Conservation (phyloP, 129 eudicot species). For the Centrapalus pauciflorus region DNA sequence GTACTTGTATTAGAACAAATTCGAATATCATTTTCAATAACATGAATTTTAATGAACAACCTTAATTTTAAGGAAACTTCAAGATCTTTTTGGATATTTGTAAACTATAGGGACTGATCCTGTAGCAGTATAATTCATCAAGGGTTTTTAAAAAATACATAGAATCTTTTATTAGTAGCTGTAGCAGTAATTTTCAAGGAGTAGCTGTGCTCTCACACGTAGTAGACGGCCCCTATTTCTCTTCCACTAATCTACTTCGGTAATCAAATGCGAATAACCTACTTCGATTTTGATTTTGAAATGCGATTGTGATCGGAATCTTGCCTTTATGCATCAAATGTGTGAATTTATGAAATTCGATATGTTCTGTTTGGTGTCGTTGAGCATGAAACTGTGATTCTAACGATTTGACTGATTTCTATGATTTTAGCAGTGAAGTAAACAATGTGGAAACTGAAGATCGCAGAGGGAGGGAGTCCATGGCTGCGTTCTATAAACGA, state of each 20-base stretch:
- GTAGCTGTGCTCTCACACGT: slow-evolving; percentile 13
- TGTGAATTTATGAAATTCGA: slow-evolving; percentile 4
- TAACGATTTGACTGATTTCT: slow-evolving; percentile 3
- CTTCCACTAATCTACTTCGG: slow-evolving; percentile 12
- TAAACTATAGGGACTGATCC: neutral
- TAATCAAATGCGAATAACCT: slow-evolving; percentile 8
- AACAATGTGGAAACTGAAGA: slow-evolving; percentile 78
- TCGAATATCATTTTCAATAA: no score
- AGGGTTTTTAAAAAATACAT: neutral
- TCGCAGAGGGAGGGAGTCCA: slow-evolving; percentile 67
- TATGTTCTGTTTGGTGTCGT: slow-evolving; percentile 2
- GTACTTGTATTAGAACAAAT: no score
- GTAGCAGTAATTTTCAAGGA: neutral
- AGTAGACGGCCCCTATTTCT: neutral
- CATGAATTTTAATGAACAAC: no score
- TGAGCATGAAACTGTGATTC: slow-evolving; percentile 5
- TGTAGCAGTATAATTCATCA: neutral
- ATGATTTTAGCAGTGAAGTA: slow-evolving; percentile 10
- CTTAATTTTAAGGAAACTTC: no score
- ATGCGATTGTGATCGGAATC: neutral
- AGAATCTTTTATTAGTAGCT: neutral
- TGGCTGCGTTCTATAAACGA: slow-evolving; percentile 69
- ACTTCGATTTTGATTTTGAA: neutral
- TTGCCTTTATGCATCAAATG: slow-evolving; percentile 2
- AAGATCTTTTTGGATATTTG: no score